Percentiles rank a stretch among this genome's conserved stretches.
Conservation (phyloP, 176 grass and related monocot species). For the Phragmites australis region DNA sequence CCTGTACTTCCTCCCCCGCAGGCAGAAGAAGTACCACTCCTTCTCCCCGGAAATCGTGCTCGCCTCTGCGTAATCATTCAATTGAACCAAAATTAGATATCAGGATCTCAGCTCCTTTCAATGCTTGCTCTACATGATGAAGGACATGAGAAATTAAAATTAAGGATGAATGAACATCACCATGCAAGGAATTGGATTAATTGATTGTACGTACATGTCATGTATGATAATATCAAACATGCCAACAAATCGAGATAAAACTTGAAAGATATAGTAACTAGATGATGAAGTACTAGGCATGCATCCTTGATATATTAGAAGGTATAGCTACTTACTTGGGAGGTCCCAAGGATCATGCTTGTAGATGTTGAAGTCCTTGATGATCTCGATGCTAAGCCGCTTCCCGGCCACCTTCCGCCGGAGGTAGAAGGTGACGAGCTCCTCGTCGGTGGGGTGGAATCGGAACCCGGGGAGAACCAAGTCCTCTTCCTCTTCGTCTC, state of each 20-base stretch:
- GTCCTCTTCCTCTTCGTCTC: constrained; percentile 42
- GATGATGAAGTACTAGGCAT: no score
- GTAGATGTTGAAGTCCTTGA: constrained; percentile 81
- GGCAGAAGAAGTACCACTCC: constrained; percentile 91
- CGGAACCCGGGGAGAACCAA: constrained; percentile 68
- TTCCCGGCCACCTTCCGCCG: constrained; percentile 73
- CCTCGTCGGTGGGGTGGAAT: constrained; percentile 89
- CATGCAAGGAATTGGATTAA: no score
- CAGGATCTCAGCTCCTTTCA: background rate
- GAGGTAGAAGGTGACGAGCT: constrained; percentile 84
- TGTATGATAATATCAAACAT: no score
- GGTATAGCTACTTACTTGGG: constrained; percentile 47
- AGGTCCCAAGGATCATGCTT: constrained; percentile 78
- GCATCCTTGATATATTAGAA: no score
- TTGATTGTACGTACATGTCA: no score
- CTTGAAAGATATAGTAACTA: no score
- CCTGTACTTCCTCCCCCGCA: constrained; percentile 80
- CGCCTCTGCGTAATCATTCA: constrained; percentile 41
- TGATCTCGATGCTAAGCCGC: constrained; percentile 72
- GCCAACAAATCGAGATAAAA: no score
- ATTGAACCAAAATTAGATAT: background rate
- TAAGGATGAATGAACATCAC: no score
- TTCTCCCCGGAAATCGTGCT: constrained; percentile 52
- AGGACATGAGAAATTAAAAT: background rate
- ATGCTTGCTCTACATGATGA: background rate